These are phyloP conservation scores for Diaporthe ilicicola DNA, from an alignment of 2,329 filamentous ascomycete species.

Conservation along the genomic window DNA sequence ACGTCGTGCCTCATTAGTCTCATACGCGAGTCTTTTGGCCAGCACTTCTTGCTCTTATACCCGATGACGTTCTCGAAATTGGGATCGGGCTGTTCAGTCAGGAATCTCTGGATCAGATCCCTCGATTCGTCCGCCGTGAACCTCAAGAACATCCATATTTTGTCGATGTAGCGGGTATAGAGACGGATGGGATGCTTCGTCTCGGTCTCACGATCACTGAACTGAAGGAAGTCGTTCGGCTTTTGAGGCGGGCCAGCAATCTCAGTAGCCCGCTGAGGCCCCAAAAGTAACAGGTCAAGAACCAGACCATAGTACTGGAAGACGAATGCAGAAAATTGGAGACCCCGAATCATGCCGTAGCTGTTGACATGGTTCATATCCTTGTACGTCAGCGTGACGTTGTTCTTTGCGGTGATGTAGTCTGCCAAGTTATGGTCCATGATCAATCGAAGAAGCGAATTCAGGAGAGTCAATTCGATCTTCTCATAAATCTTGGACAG, in stretches of 20 bases:
- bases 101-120: constrained; percentile 94
- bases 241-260: constrained; percentile 93
- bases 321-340: constrained; percentile 98
- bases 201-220: constrained; percentile 91
- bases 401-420: constrained; percentile 99
- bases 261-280: constrained; percentile 95
- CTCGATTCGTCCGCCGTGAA: constrained; percentile 94
- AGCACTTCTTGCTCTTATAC: constrained; percentile 99
- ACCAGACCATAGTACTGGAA: constrained; percentile 99
- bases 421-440: constrained; percentile 99
- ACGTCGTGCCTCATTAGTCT: constrained; percentile 98
- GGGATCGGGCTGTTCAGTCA: constrained; percentile 97
- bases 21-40: constrained; percentile 98
- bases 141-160: constrained; percentile 96
- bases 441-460: constrained; percentile 89
- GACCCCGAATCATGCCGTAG: constrained; percentile 96
- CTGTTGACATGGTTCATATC: constrained; percentile 99
- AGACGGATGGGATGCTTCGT: constrained; percentile 93
- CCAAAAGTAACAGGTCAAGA: constrained; percentile 89
- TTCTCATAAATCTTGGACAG: constrained; percentile 99
- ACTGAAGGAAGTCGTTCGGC: constrained; percentile 97
- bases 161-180: constrained; percentile 98
- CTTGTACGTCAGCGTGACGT: constrained; percentile 98
- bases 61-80: constrained; percentile 99
- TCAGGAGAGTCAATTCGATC: constrained; percentile 95